Base-by-base conservation (phyloP, 805 yeast genomes). In the Zygotorulaspora sp. region DNA sequence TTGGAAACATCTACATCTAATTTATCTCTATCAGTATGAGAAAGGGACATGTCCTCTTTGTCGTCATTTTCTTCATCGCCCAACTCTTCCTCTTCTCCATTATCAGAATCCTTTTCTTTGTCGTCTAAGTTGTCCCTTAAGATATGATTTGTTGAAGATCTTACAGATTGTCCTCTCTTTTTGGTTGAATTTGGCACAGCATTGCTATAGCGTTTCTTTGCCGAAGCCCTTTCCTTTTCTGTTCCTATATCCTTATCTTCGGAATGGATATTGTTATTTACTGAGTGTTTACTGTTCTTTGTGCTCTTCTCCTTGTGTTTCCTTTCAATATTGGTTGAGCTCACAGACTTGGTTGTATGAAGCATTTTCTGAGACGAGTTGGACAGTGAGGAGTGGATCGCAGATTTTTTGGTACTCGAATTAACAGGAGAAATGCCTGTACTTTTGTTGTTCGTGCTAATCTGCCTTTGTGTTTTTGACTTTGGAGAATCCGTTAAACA, bases 401-500 rank as follows among this genome's bases (percentile, higher is more conserved):
- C 30, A 16, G 41, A 35, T 25, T 30, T 35, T 20, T 22, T 36
- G 20, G 29, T 38, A 22, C 24, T 30, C 18, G 44, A 32, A 24
- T 30, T 30, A 30, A 33, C 32, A 10, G 6, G 12, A 11, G 30
- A 10, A n/a, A 14, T 26, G 14, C 17, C 17, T n/a, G 30, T 12
- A 23, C 12, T 23, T 14, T 26, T 26, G 17, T 26, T 26, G 14
- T 14, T 25, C 14, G 36, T 27, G 29, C 32, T 36, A 39, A 34
- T 25, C 35, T 29, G 44, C 30, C 47, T 33, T 39, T 39, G 42
- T 12, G 49, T 22, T 41, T 35, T 33, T 33, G 43, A 36, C 38
- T 43, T 38, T 37, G 46, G 20, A 43, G 38, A 42, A 39, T 36
- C 45, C 42, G 48, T 40, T 45, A 40, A 35, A 37, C 46, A 45